Base-by-base conservation (phyloP, 169 alveolate genomes). In the Plasmodium relictum region DNA sequence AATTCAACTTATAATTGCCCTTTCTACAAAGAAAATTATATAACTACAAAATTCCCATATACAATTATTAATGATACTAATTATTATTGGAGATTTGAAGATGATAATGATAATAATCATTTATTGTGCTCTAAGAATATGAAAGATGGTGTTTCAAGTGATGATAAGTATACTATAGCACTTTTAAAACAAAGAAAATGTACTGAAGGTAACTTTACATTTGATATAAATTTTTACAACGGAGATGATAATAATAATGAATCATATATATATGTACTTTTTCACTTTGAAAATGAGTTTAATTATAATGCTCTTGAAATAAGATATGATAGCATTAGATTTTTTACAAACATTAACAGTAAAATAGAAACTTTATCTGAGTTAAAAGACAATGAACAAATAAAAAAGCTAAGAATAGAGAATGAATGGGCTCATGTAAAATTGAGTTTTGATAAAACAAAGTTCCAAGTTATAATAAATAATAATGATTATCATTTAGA, bases 361-460 rank as follows among this genome's bases (percentile, higher is more conserved):
- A 88, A 93, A 59, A 37, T 71, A 18, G 52, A 83, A 45, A 92
- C 92, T 52, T 74, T 65, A 74, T 91, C 95, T 42, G 95, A 93
- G 59, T 52, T 72, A 45, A 93, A 92, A 6, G 88, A 73, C 52
- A 74, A 88, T 18, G 95, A 94, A 18, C 93, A 92, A 42, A 90
- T 88, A 8, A 65, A 61, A 26, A 74, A 88, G 66, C 88, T 70
- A 74, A 31, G 61, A 18, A 74, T 22, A 31, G 76, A 73, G 22
- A 61, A 89, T 52, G 92, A 94, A 74, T 92, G 93, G 96, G 6
- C 72, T 10, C 83, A 89, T 63, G 93, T 92, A n/a, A 94, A 74
- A 26, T 24, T 94, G 59, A 71, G 66, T 54, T 69, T 66, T 52
- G 39, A 78, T 54, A 93, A 94, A 87, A 58, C 74, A n/a, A 68